phyloP scores from a whole-genome alignment of 805 yeast genomes.

The Ogataea nitratoaversa region DNA sequence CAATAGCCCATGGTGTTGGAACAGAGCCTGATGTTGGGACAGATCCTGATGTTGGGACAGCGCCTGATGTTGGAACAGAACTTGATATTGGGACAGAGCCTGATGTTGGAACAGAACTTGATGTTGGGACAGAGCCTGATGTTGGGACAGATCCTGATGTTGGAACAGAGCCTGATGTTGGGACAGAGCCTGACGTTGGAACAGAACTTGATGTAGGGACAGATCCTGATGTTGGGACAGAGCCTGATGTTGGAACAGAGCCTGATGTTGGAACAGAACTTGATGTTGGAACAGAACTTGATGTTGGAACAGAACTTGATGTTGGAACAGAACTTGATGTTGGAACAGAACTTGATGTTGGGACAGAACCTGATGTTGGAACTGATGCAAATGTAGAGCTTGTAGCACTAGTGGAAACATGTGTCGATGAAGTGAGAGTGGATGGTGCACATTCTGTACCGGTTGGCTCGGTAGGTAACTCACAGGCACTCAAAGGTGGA shows the following conservation, averaged over 20 bases:
- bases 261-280: not conserved
- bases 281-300: slow-evolving; percentile 1
- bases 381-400: not conserved
- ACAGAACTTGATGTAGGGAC: slow-evolving; percentile 5
- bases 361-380: not conserved
- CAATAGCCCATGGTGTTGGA: not conserved
- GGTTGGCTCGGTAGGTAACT: slow-evolving; percentile 33
- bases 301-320: slow-evolving; percentile 12
- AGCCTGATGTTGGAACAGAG: slow-evolving; percentile 11
- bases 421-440: slow-evolving; percentile 1
- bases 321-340: slow-evolving; percentile 1
- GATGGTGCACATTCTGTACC: slow-evolving; percentile 29
- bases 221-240: slow-evolving; percentile 6
- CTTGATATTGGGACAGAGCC: too few relatives aligned
- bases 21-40: not conserved
- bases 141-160: not conserved
- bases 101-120: too few relatives aligned
- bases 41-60: too few relatives aligned
- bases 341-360: not conserved
- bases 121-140: too few relatives aligned
- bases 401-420: not conserved
- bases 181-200: not conserved
- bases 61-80: too few relatives aligned
- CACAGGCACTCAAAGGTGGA: slow-evolving; percentile 31
- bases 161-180: not conserved